Conservation (phyloP, 2,329 filamentous ascomycete species). For the Aspergillus piperis region DNA sequence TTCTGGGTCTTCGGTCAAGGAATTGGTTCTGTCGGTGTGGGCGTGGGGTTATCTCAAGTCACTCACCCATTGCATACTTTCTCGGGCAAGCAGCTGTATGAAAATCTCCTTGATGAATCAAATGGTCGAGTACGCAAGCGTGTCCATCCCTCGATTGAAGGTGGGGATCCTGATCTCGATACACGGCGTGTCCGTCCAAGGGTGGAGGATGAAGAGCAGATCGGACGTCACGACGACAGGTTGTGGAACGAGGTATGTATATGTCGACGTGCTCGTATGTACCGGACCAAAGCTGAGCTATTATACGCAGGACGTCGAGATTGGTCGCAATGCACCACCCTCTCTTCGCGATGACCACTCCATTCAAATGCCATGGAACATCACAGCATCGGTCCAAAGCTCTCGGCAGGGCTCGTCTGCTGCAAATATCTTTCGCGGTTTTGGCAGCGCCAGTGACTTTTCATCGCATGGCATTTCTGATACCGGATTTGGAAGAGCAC, state of each 20-base stretch:
- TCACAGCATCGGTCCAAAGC: conserved; percentile 56
- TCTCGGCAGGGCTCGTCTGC: conserved; percentile 50
- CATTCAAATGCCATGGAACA: conserved; percentile 70
- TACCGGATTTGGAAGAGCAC: conserved; percentile 41
- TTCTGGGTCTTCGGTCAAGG: conserved; percentile 62
- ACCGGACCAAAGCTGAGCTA: conserved; percentile 4
- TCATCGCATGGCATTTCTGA: conserved; percentile 27
- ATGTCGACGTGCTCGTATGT: neutral
- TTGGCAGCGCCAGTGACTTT: conserved; percentile 40
- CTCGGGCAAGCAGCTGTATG: conserved; percentile 57
- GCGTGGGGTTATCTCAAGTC: conserved; percentile 44
- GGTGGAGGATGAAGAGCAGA: conserved; percentile 34
- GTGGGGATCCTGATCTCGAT: conserved; percentile 27
- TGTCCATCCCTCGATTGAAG: conserved; percentile 23
- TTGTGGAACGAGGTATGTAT: conserved; percentile 40
- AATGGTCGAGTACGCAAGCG: conserved; percentile 31
- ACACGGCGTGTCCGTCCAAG: conserved; percentile 43
- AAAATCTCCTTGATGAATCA: conserved; percentile 45
- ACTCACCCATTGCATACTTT: conserved; percentile 60
- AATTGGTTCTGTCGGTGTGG: conserved; percentile 55
- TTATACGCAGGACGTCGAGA: conserved; percentile 56
- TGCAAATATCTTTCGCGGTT: conserved; percentile 31
- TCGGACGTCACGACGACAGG: conserved; percentile 39
- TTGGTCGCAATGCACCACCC: conserved; percentile 67
- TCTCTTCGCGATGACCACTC: conserved; percentile 68